A percentile compares a stretch with the other conserved stretches of the same genome.
Evolutionary conservation across 2,329 filamentous ascomycete genomes (phyloP).

Genomic region (Elsinoe arachidis): DNA sequence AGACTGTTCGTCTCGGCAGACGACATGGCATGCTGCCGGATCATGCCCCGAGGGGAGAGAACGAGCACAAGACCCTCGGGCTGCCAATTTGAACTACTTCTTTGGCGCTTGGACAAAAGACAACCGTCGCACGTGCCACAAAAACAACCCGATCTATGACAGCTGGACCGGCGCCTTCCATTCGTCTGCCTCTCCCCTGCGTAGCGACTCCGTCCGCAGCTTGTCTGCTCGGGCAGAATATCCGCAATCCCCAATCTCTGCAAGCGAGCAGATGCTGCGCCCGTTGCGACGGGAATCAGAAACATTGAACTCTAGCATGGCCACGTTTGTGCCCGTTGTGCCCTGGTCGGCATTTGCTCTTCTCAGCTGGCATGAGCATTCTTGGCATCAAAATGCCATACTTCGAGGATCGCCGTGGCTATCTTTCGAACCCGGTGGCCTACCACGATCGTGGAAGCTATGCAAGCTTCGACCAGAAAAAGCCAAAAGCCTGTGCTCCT

Average conservation of each 20-base stretch:
- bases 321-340: neutral
- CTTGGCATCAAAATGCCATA: conserved; percentile 8
- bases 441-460: conserved; percentile 2
- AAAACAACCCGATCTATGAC: conserved; percentile 5
- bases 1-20: conserved; percentile 2
- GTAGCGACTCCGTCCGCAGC: neutral
- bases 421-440: neutral
- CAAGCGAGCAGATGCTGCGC: neutral
- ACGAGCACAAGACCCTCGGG: neutral
- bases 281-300: neutral
- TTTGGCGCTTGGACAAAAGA: neutral
- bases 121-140: neutral
- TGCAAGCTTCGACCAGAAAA: conserved; percentile 9
- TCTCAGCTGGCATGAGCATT: neutral
- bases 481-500: neutral
- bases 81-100: neutral
- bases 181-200: no score
- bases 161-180: neutral
- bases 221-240: neutral
- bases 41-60: neutral
- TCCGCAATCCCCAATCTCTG: neutral
- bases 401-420: neutral
- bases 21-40: neutral
- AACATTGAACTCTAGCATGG: neutral
- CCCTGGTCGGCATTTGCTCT: neutral